Evolutionary conservation across 2,329 filamentous ascomycete genomes (phyloP), one percentile per base, ranked within the genome.

Genomic region (Paecilomyces sp.): DNA sequence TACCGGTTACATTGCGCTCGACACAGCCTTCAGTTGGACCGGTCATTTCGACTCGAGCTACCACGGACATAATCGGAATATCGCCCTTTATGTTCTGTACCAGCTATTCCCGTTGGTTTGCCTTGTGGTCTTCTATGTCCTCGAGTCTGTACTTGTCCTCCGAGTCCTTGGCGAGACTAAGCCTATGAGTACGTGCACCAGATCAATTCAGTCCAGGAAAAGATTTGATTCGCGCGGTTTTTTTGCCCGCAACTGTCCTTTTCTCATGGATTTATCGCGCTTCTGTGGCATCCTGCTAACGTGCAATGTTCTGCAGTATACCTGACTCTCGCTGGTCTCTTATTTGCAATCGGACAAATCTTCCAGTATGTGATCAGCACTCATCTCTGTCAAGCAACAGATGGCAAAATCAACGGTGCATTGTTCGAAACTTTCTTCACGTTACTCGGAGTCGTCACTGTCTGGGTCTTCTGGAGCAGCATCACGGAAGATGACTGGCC

Each of bases 401-500:
- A 81, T 51, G 91, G 92, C 65, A 92, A 90, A 74, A 95, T 99
- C 70, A 93, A 99, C 71, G 94, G 94, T 56, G 86, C 93, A 5
- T 77, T 99, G 0, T 99, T 99, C 74, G 85, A 97, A 75, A 96
- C 92, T 0, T 79, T 97, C 6, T 97, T 99, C 78, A 97, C 92
- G 0, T 81, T 97, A 0, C 78, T 93, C 12, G 83, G 92, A 0
- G 91, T 99, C 3, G 82, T 91, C 18, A 86, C 86, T 77, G 79
- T 97, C 64, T 99, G 94, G 92, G 76, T 90, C 60, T 99, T 99
- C 81, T 99, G 94, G 94, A 96, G 92, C 54, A 97, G 92, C 78
- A 99, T 99, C 69, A 99, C 94, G 15, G 94, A 99, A 77, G 94
- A 99, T 70, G 93, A 97, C 79, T 99, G 94, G 94, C 91, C 92